Evolutionary conservation across 805 yeast species (phyloP), one percentile per base, ranked within the genome.

Genomic region (Sungouiozyma ichnusensis): DNA sequence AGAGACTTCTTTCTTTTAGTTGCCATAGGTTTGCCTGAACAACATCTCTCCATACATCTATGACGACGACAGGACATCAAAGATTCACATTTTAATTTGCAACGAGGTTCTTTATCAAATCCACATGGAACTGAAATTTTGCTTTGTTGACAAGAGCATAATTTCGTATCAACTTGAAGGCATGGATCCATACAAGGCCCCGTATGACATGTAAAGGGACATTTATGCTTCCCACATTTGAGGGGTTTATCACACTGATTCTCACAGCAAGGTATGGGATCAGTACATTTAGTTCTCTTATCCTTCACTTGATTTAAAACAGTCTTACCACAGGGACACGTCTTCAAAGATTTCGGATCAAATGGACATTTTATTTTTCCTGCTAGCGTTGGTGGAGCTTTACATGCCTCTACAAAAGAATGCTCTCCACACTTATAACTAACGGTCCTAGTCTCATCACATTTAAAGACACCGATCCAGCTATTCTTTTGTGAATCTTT

Each of bases 311-410:
- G 66, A 1, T 55, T 55, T 8, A 80, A 66, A 3, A 55, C 50
- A 2, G 77, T 71, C 53, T 81, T 78, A 1, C 95, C 95, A 67
- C 97, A 87, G 32, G 81, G 82, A 63, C 97, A 87, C 1, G 75
- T 72, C 20, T 66, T 73, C n/a, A 80, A 59, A 1, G 63, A 48
- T 15, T 67, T 63, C 0, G 95, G 94, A 4, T 83, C 67, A 36
- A 68, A 65, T 11, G 81, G 82, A 62, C 97, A 87, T 19, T 59
- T 58, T 44, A 48, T 64, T 13, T 31, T 45, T 0, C 49, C 51
- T 6, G 51, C 36, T 53, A 48, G 38, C 7, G 58, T 46, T 31
- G 58, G 63, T 2, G 54, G 49, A 11, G 58, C 62, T 53, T 54
- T 54, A 44, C 69, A 62, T 0, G 65, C 48, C 16, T 72, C 65